Conservation (phyloP, 129 eudicot genomes). For the Chrysanthemum makinoi region DNA sequence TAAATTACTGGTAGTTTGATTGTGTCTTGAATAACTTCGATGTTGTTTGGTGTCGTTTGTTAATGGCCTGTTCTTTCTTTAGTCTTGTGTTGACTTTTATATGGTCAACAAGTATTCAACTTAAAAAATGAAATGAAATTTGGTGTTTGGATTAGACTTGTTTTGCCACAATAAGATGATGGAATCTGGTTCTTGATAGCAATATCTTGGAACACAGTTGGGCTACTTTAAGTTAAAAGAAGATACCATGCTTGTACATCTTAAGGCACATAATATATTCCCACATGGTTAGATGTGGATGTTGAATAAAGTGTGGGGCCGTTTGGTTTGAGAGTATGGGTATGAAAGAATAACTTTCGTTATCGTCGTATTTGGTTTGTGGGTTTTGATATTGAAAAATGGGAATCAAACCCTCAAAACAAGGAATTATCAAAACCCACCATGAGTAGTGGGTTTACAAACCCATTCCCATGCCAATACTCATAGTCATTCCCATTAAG, state of each 20-base stretch:
- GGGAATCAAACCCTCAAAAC: too few relatives aligned
- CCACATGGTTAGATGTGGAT: slow-evolving; percentile 26
- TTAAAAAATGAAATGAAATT: slow-evolving; percentile 17
- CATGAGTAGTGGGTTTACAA: too few relatives aligned
- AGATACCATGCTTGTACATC: slow-evolving; percentile 30
- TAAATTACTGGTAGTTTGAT: slow-evolving; percentile 30
- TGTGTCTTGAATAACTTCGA: slow-evolving; percentile 28
- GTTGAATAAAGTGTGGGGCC: slow-evolving; percentile 12
- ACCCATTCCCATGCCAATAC: too few relatives aligned
- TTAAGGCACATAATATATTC: slow-evolving; percentile 28
- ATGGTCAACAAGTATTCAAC: slow-evolving; percentile 24
- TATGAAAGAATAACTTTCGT: too few relatives aligned
- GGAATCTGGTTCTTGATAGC: slow-evolving; percentile 36
- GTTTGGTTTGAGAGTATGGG: too few relatives aligned
- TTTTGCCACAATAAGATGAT: slow-evolving; percentile 21
- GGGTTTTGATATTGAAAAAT: too few relatives aligned
- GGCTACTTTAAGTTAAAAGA: slow-evolving; percentile 25
- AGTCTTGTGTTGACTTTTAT: slow-evolving; percentile 30
- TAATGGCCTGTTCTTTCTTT: slow-evolving; percentile 15
- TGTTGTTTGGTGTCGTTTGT: slow-evolving; percentile 26
- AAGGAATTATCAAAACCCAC: too few relatives aligned
- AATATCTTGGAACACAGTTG: slow-evolving; percentile 22
- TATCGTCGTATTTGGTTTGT: too few relatives aligned
- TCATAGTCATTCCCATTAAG: too few relatives aligned
- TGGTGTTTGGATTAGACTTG: slow-evolving; percentile 23